Percentiles rank a stretch among this genome's conserved stretches.
Conservation (phyloP, 495 filamentous ascomycete species). For the Thermothielavioides terrestris region DNA sequence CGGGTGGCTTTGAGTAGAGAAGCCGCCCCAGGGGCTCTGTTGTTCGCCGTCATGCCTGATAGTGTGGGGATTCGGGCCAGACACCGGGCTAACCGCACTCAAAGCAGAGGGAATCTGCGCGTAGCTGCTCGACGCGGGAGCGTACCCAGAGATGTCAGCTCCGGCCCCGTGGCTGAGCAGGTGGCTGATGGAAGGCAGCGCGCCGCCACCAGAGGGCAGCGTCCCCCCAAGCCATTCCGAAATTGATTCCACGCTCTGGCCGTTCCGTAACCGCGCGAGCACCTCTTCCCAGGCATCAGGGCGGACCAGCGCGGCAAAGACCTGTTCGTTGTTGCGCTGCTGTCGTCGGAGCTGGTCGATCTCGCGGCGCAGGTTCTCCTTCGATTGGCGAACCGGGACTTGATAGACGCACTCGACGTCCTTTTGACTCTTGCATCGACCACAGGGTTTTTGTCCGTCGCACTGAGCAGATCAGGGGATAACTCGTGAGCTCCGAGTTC, state of each 20-base stretch:
- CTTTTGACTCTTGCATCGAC: conserved; percentile 40
- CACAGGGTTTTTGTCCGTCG: conserved; percentile 46
- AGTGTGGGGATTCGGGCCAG: conserved; percentile 8
- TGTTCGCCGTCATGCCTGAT: conserved; percentile 30
- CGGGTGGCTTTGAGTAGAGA: conserved; percentile 33
- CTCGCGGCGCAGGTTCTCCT: conserved; percentile 44
- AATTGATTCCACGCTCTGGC: conserved; percentile 42
- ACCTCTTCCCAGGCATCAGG: conserved; percentile 40
- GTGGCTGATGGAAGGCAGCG: conserved; percentile 11
- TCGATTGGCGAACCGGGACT: conserved; percentile 45
- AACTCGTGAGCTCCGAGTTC: not conserved
- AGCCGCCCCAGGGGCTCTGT: conserved; percentile 33
- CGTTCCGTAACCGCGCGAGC: conserved; percentile 37
- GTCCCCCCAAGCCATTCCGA: conserved; percentile 36
- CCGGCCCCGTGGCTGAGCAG: not conserved
- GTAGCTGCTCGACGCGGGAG: conserved; percentile 4
- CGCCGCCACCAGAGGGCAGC: conserved; percentile 12
- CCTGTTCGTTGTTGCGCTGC: conserved; percentile 37
- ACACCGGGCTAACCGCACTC: conserved; percentile 12
- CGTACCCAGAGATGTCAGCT: not conserved
- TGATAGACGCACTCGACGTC: conserved; percentile 46
- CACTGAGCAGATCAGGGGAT: conserved; percentile 34
- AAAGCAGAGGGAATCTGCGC: conserved; percentile 2
- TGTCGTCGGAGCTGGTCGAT: conserved; percentile 42
- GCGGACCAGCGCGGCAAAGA: conserved; percentile 38